phyloP scores from a whole-genome alignment of 805 yeast genomes.

The Zygoascus bituminiphila region DNA sequence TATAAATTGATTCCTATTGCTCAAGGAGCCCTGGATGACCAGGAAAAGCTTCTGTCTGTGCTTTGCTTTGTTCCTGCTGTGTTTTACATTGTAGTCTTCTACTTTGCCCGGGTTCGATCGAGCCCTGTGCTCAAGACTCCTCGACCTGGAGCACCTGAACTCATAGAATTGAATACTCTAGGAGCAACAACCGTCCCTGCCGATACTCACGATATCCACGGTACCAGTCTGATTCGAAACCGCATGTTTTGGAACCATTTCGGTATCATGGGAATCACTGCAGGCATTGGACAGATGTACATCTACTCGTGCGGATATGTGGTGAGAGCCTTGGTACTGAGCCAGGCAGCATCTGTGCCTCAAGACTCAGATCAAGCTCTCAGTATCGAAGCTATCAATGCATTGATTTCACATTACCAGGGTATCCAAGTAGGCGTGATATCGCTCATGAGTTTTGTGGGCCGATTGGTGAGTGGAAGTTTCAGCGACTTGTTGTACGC shows the following conservation, averaged over 20 bases:
- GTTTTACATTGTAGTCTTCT: constrained; percentile 34
- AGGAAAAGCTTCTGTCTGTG: constrained; percentile 44
- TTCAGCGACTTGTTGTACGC: constrained; percentile 52
- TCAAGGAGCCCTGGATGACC: constrained; percentile 41
- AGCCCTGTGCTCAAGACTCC: not conserved
- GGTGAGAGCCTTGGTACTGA: constrained; percentile 38
- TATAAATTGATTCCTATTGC: not conserved
- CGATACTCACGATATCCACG: constrained; percentile 11
- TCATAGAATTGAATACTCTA: not conserved
- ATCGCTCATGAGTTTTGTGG: constrained; percentile 58
- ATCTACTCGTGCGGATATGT: constrained; percentile 69
- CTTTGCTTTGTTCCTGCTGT: constrained; percentile 37
- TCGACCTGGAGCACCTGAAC: not conserved
- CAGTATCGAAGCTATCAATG: constrained; percentile 1
- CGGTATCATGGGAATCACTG: constrained; percentile 42
- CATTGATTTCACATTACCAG: constrained; percentile 38
- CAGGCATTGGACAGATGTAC: constrained; percentile 68
- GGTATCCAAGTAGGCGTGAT: constrained; percentile 66
- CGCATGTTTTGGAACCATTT: constrained; percentile 20
- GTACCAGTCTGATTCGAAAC: constrained; percentile 12
- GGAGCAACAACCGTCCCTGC: not conserved
- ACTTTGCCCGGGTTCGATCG: constrained; percentile 9
- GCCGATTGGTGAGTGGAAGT: constrained; percentile 56
- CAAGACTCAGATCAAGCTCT: not conserved
- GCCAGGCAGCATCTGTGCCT: not conserved